phyloP scores from a whole-genome alignment of 768 basidiomycete genomes.

The Lepiota venenata region DNA sequence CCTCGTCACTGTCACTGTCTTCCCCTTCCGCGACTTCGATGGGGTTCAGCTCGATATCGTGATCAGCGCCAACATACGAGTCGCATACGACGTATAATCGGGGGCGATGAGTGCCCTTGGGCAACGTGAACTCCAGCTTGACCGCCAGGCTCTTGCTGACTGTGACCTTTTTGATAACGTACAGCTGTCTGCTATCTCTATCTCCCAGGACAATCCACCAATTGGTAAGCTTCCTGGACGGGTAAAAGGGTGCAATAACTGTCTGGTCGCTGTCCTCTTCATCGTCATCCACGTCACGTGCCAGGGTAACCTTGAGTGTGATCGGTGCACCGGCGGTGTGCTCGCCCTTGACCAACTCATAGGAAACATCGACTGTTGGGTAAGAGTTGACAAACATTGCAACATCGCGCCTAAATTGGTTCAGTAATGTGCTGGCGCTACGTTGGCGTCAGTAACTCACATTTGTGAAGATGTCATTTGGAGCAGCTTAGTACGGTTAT shows the following conservation, averaged over 20 bases:
- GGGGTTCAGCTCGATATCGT: constrained; percentile 80
- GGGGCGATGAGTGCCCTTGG: constrained; percentile 78
- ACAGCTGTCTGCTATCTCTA: constrained; percentile 70
- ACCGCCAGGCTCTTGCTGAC: constrained; percentile 81
- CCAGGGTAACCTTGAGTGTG: constrained; percentile 71
- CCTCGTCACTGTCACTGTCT: constrained; percentile 80
- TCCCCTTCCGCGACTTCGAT: constrained; percentile 91
- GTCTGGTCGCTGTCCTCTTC: constrained; percentile 71
- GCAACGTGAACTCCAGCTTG: constrained; percentile 86
- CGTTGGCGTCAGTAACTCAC: constrained; percentile 46
- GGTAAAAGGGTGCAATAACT: constrained; percentile 94
- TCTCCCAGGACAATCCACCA: constrained; percentile 99
- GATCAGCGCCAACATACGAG: constrained; percentile 88
- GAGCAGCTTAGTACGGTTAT: constrained; percentile 74
- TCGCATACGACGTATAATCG: constrained; percentile 93
- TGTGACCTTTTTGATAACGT: constrained; percentile 87
- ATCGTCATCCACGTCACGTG: constrained; percentile 79
- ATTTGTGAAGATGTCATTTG: constrained; percentile 86
- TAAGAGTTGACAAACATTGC: constrained; percentile 96
- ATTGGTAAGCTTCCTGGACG: constrained; percentile 84
- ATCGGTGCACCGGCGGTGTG: constrained; percentile 87
- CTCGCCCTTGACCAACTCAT: constrained; percentile 83
- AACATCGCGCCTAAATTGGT: constrained; percentile 73
- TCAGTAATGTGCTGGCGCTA: constrained; percentile 14
- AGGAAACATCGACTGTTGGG: constrained; percentile 90